Conservation (phyloP, 371 early-diverging fungal species). For the Mucor irregularis region DNA sequence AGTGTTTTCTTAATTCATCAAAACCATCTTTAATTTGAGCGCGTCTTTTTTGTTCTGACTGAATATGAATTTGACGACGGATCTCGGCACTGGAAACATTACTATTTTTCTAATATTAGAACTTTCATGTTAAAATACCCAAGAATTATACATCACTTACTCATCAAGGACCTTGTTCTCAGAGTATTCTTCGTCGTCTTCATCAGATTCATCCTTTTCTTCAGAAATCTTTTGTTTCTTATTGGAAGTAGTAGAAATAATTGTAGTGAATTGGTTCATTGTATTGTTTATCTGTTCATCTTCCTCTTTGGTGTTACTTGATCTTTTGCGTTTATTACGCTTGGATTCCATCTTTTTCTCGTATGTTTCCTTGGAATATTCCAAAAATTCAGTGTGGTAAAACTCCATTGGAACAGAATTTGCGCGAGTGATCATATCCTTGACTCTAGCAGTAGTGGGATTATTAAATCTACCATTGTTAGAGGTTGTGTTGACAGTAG, state of each 20-base stretch:
- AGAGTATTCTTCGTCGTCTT: constrained; percentile 30
- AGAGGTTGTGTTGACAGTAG: background rate
- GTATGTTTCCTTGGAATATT: constrained; percentile 51
- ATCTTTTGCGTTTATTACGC: constrained; percentile 45
- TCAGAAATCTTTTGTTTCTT: constrained; percentile 25
- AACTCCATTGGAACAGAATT: constrained; percentile 52
- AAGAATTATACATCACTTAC: constrained; percentile 10
- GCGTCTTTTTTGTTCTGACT: constrained; percentile 55
- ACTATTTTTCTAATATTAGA: background rate
- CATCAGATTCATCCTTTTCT: constrained; percentile 15
- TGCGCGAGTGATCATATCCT: constrained; percentile 49
- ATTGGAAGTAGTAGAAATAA: background rate
- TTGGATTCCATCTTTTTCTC: constrained; percentile 47
- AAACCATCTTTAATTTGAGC: constrained; percentile 57
- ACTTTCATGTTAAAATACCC: background rate
- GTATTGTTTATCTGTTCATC: background rate
- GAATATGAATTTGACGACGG: constrained; percentile 55
- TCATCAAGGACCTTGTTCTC: constrained; percentile 25
- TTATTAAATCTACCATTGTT: constrained; percentile 21
- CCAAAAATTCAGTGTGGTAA: constrained; percentile 52
- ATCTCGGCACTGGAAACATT: constrained; percentile 35
- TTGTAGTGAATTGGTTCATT: no score
- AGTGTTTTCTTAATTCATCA: constrained; percentile 53
- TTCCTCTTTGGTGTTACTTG: constrained; percentile 4
- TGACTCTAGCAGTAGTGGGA: constrained; percentile 45